Percentiles rank a stretch among this genome's conserved stretches.
Evolutionary conservation across 2,329 filamentous ascomycete species (phyloP).

Genomic region (Talaromyces verruculosus): DNA sequence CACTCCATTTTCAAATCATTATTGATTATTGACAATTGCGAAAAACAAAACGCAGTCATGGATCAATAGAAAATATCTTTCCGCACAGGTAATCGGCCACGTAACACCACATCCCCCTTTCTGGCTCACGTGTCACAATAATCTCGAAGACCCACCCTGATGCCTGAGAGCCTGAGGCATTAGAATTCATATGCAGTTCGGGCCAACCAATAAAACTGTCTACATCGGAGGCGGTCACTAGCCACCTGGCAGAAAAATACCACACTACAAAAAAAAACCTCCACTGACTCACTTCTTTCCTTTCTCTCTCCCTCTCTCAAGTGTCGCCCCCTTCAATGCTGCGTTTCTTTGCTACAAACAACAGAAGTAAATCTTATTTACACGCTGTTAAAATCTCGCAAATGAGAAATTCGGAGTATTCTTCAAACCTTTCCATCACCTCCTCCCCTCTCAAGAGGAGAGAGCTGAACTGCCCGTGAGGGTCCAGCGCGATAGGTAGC

Average conservation of each 20-base stretch:
- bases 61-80: neutral
- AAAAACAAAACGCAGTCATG: neutral
- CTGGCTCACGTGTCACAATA: neutral
- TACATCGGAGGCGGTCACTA: neutral
- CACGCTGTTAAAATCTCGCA: conserved; percentile 54
- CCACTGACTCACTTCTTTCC: conserved; percentile 21
- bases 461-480: conserved; percentile 69
- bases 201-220: neutral
- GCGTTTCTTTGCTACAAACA: conserved; percentile 92
- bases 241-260: conserved; percentile 11
- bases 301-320: conserved; percentile 50
- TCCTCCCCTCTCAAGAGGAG: neutral
- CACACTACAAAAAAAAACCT: conserved; percentile 16
- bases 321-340: conserved; percentile 85
- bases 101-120: neutral
- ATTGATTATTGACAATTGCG: neutral
- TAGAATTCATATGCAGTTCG: too few relatives aligned
- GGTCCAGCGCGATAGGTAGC: conserved; percentile 70
- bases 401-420: conserved; percentile 99
- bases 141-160: neutral
- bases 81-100: neutral
- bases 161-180: conserved; percentile 5
- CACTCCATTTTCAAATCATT: neutral
- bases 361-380: conserved; percentile 47
- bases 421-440: conserved; percentile 57